Evolutionary conservation across 805 yeast genomes (phyloP).

Genomic region (Candida ulmi): DNA sequence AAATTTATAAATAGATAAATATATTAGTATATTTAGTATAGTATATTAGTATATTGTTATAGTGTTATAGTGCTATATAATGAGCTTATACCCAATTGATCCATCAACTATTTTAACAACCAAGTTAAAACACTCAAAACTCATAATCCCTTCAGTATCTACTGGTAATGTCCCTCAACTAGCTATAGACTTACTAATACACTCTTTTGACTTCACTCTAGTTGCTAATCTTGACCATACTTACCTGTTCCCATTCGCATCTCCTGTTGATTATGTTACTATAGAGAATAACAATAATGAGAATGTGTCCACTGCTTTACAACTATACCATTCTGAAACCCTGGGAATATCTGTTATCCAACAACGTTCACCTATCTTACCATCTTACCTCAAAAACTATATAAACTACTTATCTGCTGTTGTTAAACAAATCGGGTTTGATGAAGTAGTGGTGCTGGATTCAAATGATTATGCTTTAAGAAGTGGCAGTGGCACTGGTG

Average conservation of each 20-base stretch:
- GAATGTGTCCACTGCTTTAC: conserved; percentile 55
- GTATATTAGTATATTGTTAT: too few relatives aligned
- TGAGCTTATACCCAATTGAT: conserved; percentile 1
- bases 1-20: too few relatives aligned
- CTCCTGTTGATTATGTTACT: conserved; percentile 62
- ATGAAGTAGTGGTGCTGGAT: conserved; percentile 52
- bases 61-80: too few relatives aligned
- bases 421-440: conserved; percentile 34
- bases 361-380: conserved; percentile 80
- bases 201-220: conserved; percentile 47
- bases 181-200: conserved; percentile 65
- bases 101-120: neutral
- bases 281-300: conserved; percentile 11
- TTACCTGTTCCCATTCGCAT: conserved; percentile 73
- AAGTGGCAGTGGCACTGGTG: conserved; percentile 11
- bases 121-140: conserved; percentile 28
- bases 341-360: conserved; percentile 56
- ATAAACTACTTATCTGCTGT: conserved; percentile 49
- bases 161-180: conserved; percentile 90
- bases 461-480: conserved; percentile 64
- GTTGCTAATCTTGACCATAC: conserved; percentile 54
- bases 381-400: conserved; percentile 49
- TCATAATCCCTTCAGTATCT: conserved; percentile 77
- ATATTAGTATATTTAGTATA: too few relatives aligned
- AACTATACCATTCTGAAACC: conserved; percentile 45